Conservation (phyloP, 176 grass and related monocot species). For the Zoysia japonica region DNA sequence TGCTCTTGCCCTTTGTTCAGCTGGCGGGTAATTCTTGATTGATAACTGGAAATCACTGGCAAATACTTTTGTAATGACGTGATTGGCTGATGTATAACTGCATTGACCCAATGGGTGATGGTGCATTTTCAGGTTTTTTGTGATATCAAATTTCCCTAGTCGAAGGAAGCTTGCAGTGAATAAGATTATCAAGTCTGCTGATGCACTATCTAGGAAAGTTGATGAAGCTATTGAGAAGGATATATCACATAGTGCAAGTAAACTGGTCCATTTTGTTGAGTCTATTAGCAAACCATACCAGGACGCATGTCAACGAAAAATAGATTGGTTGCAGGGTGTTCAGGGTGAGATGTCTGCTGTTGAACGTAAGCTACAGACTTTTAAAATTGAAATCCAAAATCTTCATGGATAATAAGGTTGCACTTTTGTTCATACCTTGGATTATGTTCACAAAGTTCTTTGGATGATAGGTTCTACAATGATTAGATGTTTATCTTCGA, state of each 20-base stretch:
- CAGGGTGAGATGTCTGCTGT: constrained; percentile 58
- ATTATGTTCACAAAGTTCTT: constrained; percentile 30
- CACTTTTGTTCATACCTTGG: constrained; percentile 24
- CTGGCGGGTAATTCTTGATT: constrained; percentile 77
- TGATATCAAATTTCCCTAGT: constrained; percentile 82
- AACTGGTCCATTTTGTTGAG: constrained; percentile 69
- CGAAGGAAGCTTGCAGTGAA: constrained; percentile 57
- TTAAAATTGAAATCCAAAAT: constrained; percentile 90
- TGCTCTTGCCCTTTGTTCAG: constrained; percentile 89
- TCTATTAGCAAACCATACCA: constrained; percentile 67
- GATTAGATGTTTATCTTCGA: constrained; percentile 8
- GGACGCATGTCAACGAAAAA: constrained; percentile 63
- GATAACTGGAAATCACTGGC: constrained; percentile 15
- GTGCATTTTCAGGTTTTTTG: constrained; percentile 55
- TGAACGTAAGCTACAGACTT: constrained; percentile 69
- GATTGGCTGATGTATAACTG: constrained; percentile 14
- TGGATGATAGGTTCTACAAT: constrained; percentile 9
- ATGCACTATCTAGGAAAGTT: constrained; percentile 61
- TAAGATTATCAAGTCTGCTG: constrained; percentile 70
- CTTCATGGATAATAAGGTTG: constrained; percentile 51
- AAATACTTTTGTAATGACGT: constrained; percentile 21
- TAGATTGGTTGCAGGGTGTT: constrained; percentile 60
- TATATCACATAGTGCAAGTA: constrained; percentile 50
- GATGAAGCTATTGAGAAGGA: constrained; percentile 83
- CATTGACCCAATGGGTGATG: not conserved